Percentiles rank a stretch among this genome's conserved stretches.
phyloP scores from a whole-genome alignment of 306 rosid species.

The Heteromeles arbutifolia region DNA sequence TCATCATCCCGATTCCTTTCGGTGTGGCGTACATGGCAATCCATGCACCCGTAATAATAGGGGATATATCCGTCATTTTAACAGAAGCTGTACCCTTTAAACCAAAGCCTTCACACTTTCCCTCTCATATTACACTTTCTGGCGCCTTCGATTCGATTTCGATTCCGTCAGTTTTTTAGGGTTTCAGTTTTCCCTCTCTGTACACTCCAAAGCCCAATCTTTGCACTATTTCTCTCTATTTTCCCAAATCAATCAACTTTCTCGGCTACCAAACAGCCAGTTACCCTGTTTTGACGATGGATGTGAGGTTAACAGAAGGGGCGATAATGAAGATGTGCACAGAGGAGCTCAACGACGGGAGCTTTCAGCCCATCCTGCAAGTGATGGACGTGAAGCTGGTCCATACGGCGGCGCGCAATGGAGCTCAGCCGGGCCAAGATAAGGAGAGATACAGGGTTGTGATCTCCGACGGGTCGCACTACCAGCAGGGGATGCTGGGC shows the following conservation, averaged over 20 bases:
- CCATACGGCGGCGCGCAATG: constrained; percentile 16
- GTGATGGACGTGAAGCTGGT: constrained; percentile 53
- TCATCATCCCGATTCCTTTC: no score
- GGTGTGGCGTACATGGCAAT: background rate
- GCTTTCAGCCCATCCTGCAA: constrained; percentile 54
- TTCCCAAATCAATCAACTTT: background rate
- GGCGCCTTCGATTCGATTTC: constrained; percentile 21
- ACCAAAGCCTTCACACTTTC: constrained; percentile 8
- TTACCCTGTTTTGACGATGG: constrained; percentile 27
- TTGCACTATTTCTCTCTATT: background rate
- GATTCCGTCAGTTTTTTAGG: constrained; percentile 23
- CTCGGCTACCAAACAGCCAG: background rate
- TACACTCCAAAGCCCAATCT: background rate
- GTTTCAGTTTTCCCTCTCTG: constrained; percentile 20
- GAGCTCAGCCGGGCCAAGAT: constrained; percentile 18
- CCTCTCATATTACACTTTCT: constrained; percentile 32
- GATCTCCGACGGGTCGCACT: constrained; percentile 59
- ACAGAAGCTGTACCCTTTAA: background rate
- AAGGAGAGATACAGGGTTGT: constrained; percentile 55
- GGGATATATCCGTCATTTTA: background rate
- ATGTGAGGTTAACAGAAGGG: constrained; percentile 42
- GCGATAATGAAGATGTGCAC: constrained; percentile 46
- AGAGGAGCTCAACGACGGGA: constrained; percentile 17
- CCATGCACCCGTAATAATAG: background rate
- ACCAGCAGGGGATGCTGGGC: constrained; percentile 72